A percentile compares a stretch with the other conserved stretches of the same genome.
Conservation (phyloP, 345 rosid genomes). For the Toxicodendron radicans region DNA sequence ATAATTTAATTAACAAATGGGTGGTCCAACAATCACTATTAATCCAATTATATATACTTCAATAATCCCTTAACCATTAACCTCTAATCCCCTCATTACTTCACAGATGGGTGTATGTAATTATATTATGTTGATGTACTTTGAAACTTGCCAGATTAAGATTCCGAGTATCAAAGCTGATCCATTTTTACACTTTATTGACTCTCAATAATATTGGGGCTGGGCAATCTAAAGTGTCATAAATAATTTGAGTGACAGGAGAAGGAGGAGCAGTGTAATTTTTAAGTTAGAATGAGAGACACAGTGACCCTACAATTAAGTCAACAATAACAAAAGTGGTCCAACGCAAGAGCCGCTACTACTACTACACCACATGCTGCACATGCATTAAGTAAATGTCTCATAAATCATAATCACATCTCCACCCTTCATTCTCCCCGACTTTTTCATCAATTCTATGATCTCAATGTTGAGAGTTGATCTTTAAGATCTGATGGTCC, state of each 20-base stretch:
- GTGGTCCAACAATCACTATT: too few relatives aligned
- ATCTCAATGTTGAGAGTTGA: background rate
- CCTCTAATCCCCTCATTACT: background rate
- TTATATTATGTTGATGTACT: too few relatives aligned
- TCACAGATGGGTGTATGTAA: too few relatives aligned
- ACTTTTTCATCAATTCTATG: background rate
- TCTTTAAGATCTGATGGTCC: background rate
- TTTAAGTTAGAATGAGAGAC: background rate
- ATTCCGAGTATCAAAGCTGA: background rate
- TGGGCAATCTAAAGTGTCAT: too few relatives aligned
- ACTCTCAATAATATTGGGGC: too few relatives aligned
- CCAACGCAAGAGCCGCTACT: slow-evolving; percentile 15
- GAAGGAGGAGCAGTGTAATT: too few relatives aligned
- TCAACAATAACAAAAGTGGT: background rate
- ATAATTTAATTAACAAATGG: too few relatives aligned
- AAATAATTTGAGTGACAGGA: too few relatives aligned
- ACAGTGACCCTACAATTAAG: background rate
- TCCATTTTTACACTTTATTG: too few relatives aligned
- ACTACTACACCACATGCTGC: slow-evolving; percentile 17
- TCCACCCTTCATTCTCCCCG: background rate
- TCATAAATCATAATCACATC: background rate
- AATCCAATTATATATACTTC: too few relatives aligned
- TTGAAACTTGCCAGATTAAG: too few relatives aligned
- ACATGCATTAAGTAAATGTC: background rate
- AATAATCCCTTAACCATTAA: background rate